phyloP scores from a whole-genome alignment of 306 rosid genomes.

The Gillenia trifoliata region DNA sequence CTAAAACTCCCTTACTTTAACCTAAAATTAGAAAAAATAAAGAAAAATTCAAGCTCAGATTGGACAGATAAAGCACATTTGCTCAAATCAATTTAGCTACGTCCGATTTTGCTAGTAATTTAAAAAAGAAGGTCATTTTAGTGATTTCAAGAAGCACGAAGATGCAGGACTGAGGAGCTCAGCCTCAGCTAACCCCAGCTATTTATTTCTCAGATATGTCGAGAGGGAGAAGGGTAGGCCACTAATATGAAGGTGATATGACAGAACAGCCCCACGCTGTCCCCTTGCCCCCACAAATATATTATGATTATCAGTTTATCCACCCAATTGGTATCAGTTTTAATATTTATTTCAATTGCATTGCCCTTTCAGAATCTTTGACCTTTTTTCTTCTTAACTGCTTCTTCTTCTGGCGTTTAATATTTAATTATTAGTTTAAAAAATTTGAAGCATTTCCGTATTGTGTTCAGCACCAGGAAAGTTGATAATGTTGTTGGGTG shows the following conservation, averaged over 20 bases:
- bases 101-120: no score
- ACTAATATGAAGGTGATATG: constrained; percentile 29
- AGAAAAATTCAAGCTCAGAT: neutral
- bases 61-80: neutral
- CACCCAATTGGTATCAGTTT: neutral
- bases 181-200: neutral
- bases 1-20: no score
- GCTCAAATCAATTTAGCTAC: no score
- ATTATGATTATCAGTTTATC: neutral
- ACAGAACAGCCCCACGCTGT: constrained; percentile 46
- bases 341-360: neutral
- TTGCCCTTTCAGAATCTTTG: neutral
- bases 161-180: no score
- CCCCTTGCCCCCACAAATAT: constrained; percentile 17
- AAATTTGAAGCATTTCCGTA: no score
- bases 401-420: neutral
- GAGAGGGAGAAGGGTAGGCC: constrained; percentile 11
- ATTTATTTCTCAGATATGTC: neutral
- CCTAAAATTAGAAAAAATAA: neutral
- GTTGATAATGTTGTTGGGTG: neutral
- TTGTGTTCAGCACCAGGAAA: no score
- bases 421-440: no score
- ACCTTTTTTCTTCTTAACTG: neutral
- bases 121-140: no score
- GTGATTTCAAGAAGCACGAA: neutral